Base-by-base conservation (phyloP, 441 rosid species). In the Hura crepitans region DNA sequence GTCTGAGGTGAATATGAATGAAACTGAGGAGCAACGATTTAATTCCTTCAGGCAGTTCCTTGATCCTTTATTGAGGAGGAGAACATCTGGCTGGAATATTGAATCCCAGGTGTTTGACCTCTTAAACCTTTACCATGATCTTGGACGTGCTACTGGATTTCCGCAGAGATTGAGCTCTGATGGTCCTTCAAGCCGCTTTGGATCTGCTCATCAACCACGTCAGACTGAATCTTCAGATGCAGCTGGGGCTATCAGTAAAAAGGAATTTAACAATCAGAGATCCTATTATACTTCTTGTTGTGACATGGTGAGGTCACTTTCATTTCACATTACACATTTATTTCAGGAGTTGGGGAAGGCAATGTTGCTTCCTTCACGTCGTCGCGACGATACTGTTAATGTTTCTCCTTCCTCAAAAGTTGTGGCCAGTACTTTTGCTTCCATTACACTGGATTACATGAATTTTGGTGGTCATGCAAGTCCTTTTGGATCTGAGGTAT, bases 81-180 rank as follows among this genome's bases (percentile, higher is more conserved):
- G 99, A 77, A 83, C 94, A 15, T 82, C 97, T n/a, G 92, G 92
- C 59, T 91, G 89, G 97, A 85, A 85, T 62, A 76, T 91, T 46
- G 98, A 96, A 75, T 87, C 98, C 71, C 99, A 96, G 73, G 90
- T 96, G 83, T 85, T 96, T 83, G 99, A 96, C 77, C 92, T 96
- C 50, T 87, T 96, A 66, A 89, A 87, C 80, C 84, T 96, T 63
- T 96, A 96, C 76, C 90, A 92, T 71, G 98, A 91, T 83, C 91
- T 96, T 76, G 97, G 93, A 33, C 96, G 91, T 68, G 83, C 96
- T 50, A 79, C 87, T 70, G 93, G 97, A 64, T 84, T 87, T 77
- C 96, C 83, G 25, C 96, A 82, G 72, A 86, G 97, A 74, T 71
- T 82, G 58, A 74, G 79, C 58, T 72, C 75, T 62, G 99, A 86